Conservation (phyloP, 2,329 filamentous ascomycete genomes). For the Nemania sp. region DNA sequence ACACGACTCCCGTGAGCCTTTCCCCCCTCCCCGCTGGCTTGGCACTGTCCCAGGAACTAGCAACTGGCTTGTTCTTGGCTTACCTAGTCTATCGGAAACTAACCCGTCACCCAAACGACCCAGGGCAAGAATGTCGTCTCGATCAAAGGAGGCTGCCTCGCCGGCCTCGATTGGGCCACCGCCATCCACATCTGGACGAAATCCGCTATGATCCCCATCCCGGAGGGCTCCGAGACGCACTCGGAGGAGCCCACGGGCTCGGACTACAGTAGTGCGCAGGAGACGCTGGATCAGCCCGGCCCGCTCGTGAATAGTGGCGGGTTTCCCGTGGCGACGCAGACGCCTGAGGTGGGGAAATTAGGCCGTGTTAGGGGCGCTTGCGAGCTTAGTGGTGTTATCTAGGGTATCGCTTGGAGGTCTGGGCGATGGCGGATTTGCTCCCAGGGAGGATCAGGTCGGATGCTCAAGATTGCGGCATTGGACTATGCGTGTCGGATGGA, state of each 20-base stretch:
- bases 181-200: conserved; percentile 77
- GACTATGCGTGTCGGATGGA: no score
- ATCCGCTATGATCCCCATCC: conserved; percentile 75
- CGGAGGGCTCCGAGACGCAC: conserved; percentile 70
- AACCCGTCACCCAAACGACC: background rate
- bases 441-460: background rate
- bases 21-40: background rate
- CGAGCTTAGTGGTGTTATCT: conserved; percentile 46
- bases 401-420: no score
- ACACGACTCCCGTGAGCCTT: conserved; percentile 68
- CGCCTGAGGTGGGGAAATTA: conserved; percentile 17
- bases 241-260: conserved; percentile 63
- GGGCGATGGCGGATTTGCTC: conserved; percentile 2
- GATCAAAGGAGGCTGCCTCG: conserved; percentile 75
- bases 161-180: conserved; percentile 69
- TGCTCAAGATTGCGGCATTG: background rate
- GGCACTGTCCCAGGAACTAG: no score
- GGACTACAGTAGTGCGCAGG: conserved; percentile 59
- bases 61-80: background rate
- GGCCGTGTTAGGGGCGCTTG: conserved; percentile 44
- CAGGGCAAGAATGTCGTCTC: conserved; percentile 70
- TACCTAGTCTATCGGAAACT: background rate
- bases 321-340: conserved; percentile 26
- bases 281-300: conserved; percentile 53
- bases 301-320: conserved; percentile 28